Evolutionary conservation across 2,329 filamentous ascomycete genomes (phyloP).

Genomic region (Cladophialophora bantiana): DNA sequence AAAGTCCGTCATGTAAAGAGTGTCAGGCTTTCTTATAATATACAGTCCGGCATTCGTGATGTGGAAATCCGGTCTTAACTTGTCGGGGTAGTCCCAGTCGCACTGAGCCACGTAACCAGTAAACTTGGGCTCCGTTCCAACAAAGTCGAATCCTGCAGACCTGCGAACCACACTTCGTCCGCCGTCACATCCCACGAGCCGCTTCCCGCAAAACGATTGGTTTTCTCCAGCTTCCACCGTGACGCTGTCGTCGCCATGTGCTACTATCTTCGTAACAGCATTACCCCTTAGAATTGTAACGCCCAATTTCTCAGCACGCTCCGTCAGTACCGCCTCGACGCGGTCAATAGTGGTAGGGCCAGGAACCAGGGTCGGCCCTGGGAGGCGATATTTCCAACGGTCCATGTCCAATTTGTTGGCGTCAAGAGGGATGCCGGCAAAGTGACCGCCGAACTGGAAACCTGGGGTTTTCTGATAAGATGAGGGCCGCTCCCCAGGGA

Average conservation of each 20-base stretch:
- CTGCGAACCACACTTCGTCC: slow-evolving; percentile 50
- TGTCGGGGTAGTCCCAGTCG: slow-evolving; percentile 45
- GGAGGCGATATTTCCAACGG: slow-evolving; percentile 29
- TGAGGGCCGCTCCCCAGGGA: slow-evolving; percentile 26
- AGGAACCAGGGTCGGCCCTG: slow-evolving; percentile 19
- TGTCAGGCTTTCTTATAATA: slow-evolving; percentile 38
- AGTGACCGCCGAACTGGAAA: slow-evolving; percentile 46
- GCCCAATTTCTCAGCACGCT: slow-evolving; percentile 33
- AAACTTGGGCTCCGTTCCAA: slow-evolving; percentile 48
- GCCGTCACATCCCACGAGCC: slow-evolving; percentile 55
- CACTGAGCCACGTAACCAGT: slow-evolving; percentile 47
- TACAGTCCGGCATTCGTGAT: slow-evolving; percentile 43
- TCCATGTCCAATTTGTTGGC: slow-evolving; percentile 47
- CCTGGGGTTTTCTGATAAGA: slow-evolving; percentile 36
- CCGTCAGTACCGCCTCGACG: slow-evolving; percentile 37
- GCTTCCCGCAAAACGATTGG: slow-evolving; percentile 42
- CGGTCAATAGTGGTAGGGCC: slow-evolving; percentile 32
- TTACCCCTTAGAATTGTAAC: slow-evolving; percentile 42
- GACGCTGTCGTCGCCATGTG: slow-evolving; percentile 15
- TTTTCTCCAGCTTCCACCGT: slow-evolving; percentile 30
- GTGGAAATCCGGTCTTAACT: slow-evolving; percentile 40
- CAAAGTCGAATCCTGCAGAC: slow-evolving; percentile 47
- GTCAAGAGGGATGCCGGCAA: slow-evolving; percentile 43
- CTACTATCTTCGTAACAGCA: slow-evolving; percentile 38
- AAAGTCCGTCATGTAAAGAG: slow-evolving; percentile 37